Base-by-base conservation (phyloP, 768 basidiomycete species). In the Lentinula sp. region DNA sequence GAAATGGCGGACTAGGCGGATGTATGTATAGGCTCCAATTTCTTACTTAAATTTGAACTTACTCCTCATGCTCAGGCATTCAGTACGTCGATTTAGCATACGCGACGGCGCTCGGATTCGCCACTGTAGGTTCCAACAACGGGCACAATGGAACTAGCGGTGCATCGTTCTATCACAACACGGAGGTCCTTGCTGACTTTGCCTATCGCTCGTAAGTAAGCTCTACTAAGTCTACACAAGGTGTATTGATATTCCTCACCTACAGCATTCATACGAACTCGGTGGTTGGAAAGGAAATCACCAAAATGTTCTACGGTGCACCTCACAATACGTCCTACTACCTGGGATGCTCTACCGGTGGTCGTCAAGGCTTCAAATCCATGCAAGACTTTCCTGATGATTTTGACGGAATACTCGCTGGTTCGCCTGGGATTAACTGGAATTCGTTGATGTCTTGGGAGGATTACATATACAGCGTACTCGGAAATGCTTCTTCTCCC, bases 391-490 rank as follows among this genome's bases (percentile, higher is more conserved):
- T 63, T 37, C 68, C 68, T 3, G 64, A 65, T 8, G 67, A 69
- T 60, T 69, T 69, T 49, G 66, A 68, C 57, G 68, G 66, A 42
- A 55, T 68, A 23, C 60, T 69, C 31, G 65, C 67, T 32, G 68
- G 68, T 4, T 31, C 67, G 23, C 68, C 68, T 13, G 67, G 65
- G 11, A 62, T 55, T 15, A 52, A 16, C 5, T 42, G 55, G 23
- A 55, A 28, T 40, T 32, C 32, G n/a, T 21, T 59, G 1, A n/a
- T 48, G 28, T 23, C 31, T 23, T 61, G 60, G 60, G 42, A 39
- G 28, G 60, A 32, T 10, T 52, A 53, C 28, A 35, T 61, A 5
- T 61, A 16, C 16, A 34, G 34, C 13, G 15, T 43, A 6, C 37
- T 61, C 6, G 64, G 63, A 42, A 48, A 51, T 15, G 10, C 43